phyloP scores from a whole-genome alignment of 1,139 yeast species.

The Geotrichum aggregatum region DNA sequence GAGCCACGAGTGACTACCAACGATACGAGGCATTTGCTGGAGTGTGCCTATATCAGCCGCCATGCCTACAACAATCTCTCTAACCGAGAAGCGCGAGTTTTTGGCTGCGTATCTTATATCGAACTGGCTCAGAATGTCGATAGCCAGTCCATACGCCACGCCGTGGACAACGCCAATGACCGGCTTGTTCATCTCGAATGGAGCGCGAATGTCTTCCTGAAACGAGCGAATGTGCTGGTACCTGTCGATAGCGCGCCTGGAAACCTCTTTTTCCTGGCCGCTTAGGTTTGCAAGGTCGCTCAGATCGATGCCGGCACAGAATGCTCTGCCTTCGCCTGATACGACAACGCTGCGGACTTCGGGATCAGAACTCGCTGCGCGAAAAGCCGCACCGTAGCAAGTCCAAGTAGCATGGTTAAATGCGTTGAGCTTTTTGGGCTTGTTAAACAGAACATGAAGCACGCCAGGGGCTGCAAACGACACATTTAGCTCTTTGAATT shows the following conservation, averaged over 20 bases:
- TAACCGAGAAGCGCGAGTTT: constrained; percentile 55
- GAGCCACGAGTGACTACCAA: constrained; percentile 56
- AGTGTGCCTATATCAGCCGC: constrained; percentile 78
- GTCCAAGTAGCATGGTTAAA: constrained; percentile 42
- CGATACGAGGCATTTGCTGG: constrained; percentile 59
- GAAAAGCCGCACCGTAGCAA: constrained; percentile 52
- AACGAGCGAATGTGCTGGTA: constrained; percentile 46
- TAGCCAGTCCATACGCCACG: constrained; percentile 55
- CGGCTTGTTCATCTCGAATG: constrained; percentile 38
- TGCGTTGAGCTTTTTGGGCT: constrained; percentile 61
- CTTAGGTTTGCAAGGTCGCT: constrained; percentile 1
- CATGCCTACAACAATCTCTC: constrained; percentile 70
- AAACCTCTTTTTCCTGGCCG: constrained; percentile 32
- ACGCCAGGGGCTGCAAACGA: constrained; percentile 43
- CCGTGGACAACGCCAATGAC: constrained; percentile 49
- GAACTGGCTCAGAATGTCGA: constrained; percentile 60
- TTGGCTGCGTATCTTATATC: constrained; percentile 56
- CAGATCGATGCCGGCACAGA: constrained; percentile 66
- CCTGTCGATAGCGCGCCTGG: constrained; percentile 38
- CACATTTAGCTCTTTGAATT: constrained; percentile 20
- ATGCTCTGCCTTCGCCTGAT: constrained; percentile 54
- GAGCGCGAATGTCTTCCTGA: constrained; percentile 49
- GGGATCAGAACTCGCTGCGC: constrained; percentile 44
- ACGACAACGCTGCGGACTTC: constrained; percentile 55
- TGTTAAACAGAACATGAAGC: constrained; percentile 58